Conservation (phyloP, 164 flowering plant species). For the Brasenia schreberi region DNA sequence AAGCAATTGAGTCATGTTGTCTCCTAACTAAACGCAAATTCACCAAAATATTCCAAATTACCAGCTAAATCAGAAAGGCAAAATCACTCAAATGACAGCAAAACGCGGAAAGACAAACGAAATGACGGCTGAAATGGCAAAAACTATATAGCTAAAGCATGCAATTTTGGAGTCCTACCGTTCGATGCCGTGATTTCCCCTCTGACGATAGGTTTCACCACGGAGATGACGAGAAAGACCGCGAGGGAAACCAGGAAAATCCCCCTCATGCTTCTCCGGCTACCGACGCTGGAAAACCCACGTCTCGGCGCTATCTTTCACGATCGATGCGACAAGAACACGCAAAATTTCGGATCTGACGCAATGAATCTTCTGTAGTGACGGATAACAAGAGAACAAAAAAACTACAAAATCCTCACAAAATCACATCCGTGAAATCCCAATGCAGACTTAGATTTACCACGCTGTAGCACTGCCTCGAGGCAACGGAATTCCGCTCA, state of each 20-base stretch:
- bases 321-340: neutral
- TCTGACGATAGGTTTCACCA: neutral
- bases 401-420: neutral
- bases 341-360: neutral
- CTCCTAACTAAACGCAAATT: too few species aligned
- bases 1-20: too few species aligned
- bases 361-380: neutral
- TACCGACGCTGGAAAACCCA: neutral
- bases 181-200: neutral
- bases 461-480: neutral
- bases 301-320: neutral
- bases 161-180: neutral
- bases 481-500: neutral
- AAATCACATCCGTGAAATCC: neutral
- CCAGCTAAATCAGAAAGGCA: neutral
- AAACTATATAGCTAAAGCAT: neutral
- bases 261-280: neutral
- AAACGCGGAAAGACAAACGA: neutral
- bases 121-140: neutral
- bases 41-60: too few species aligned
- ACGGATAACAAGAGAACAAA: too few species aligned
- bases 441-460: neutral
- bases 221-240: neutral
- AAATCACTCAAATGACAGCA: neutral
- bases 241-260: neutral